phyloP scores from a whole-genome alignment of 257 asterid species.

The Buddleja alternifolia region DNA sequence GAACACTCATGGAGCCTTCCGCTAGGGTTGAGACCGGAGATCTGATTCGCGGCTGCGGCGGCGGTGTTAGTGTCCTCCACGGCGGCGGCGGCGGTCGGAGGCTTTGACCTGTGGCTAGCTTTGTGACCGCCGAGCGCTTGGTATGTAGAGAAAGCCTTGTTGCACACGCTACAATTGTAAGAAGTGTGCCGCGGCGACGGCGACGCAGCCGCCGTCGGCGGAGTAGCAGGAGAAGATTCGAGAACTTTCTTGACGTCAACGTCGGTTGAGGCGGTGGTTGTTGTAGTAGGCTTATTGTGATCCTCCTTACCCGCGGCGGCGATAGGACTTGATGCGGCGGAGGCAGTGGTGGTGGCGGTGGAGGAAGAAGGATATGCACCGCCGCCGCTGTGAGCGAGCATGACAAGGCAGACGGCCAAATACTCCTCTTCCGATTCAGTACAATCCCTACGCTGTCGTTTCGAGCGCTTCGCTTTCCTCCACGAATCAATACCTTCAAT shows the following conservation, averaged over 20 bases:
- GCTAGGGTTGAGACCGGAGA: slow-evolving; percentile 48
- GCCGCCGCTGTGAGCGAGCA: slow-evolving; percentile 61
- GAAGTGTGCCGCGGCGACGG: slow-evolving; percentile 17
- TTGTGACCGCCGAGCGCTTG: slow-evolving; percentile 97
- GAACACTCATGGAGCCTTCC: slow-evolving; percentile 79
- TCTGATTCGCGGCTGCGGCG: slow-evolving; percentile 2
- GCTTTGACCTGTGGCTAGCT: slow-evolving; percentile 80
- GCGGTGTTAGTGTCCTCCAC: no score
- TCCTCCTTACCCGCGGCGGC: not conserved
- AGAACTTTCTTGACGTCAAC: not conserved
- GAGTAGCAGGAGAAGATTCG: not conserved
- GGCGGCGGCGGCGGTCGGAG: no score
- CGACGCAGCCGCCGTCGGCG: slow-evolving; percentile 12
- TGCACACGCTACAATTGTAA: slow-evolving; percentile 67
- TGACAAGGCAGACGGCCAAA: slow-evolving; percentile 68
- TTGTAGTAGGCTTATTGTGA: not conserved
- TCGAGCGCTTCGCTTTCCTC: slow-evolving; percentile 54
- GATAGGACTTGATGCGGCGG: not conserved
- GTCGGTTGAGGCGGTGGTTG: not conserved
- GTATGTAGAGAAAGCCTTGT: slow-evolving; percentile 58
- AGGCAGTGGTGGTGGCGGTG: not conserved
- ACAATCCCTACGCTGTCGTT: slow-evolving; percentile 37
- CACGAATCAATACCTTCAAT: slow-evolving; percentile 32
- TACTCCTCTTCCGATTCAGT: slow-evolving; percentile 53
- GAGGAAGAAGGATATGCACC: not conserved